Base-by-base conservation (phyloP, 768 basidiomycete species). In the Lactarius tabidus region DNA sequence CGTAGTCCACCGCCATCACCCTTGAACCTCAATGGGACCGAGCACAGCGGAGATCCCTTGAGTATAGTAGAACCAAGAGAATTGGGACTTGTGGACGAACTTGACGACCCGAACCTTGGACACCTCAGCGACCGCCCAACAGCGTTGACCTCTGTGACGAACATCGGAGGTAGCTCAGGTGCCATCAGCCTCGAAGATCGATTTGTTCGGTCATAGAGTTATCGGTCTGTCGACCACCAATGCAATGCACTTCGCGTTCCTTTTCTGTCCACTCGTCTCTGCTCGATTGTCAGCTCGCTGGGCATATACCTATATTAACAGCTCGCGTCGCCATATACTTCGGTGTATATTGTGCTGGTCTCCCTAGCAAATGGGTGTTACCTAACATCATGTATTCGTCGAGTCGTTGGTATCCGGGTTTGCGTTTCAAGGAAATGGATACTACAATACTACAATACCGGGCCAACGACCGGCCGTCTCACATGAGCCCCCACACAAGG, bases 61-160 rank as follows among this genome's bases (percentile, higher is more conserved):
- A 72, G 71, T 7, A 70, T 75, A n/a, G n/a, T n/a, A 10, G 72
- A 74, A 39, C 77, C 79, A 12, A 84, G 83, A 71, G 85, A 79
- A 6, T 76, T 93, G 7, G 91, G 92, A 0, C 79, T 93, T 20
- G 92, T 94, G 33, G 91, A 94, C 69, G 91, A 93, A 75, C 76
- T 93, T 69, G 92, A 93, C 70, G 89, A 93, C 75, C 91, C 91
- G 4, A 79, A 84, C 59, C 91, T 91, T 17, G 91, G 90, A 26
- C 91, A 93, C 74, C 79, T 93, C 80, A 90, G 91, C 70, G 88
- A 92, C 55, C 85, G 85, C 72, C 91, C 91, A 3, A 88, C 84
- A 3, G 80, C 91, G 1, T 76, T 93, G 56, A 84, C 83, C 18
- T 78, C 87, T 10, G 84, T 85, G n/a, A 90, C 88, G 12, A 81